phyloP scores from a whole-genome alignment of 2,329 filamentous ascomycete genomes.

The Claviceps lovelessii region DNA sequence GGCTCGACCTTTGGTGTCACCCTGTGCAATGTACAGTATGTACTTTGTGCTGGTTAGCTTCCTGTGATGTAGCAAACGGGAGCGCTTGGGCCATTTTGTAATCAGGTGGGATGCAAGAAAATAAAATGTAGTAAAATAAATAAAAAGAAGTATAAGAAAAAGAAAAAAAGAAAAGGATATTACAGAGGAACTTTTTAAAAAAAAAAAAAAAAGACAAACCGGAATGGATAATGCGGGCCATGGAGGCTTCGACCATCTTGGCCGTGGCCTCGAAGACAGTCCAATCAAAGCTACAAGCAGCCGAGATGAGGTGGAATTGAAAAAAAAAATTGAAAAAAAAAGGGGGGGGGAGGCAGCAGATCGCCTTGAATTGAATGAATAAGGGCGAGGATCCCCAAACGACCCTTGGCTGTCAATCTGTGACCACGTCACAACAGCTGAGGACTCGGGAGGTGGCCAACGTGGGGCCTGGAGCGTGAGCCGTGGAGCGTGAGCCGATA shows the following conservation, averaged over 20 bases:
- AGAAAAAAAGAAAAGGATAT: not conserved
- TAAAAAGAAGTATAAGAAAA: not conserved
- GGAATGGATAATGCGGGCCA: not conserved
- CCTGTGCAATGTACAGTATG: not conserved
- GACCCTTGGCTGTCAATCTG: not conserved
- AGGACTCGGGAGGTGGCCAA: not conserved
- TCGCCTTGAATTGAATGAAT: not conserved
- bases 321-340: not conserved
- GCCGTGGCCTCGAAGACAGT: not conserved
- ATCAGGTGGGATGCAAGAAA: not conserved
- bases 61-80: not conserved
- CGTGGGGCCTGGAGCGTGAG: not conserved
- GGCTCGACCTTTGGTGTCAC: not conserved
- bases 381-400: not conserved
- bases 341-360: not conserved
- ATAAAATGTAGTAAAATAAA: not conserved
- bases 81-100: slow-evolving; percentile 1
- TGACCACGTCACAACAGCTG: not conserved
- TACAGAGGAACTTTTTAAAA: not conserved
- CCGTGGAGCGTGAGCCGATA: not conserved
- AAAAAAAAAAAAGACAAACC: not conserved
- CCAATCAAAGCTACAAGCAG: slow-evolving; percentile 3
- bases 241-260: not conserved
- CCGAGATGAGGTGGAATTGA: not conserved
- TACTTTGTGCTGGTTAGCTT: not conserved